Percentiles rank a stretch among this genome's conserved stretches.
phyloP scores from a whole-genome alignment of 2,329 filamentous ascomycete species.

The Calonectria naviculata region DNA sequence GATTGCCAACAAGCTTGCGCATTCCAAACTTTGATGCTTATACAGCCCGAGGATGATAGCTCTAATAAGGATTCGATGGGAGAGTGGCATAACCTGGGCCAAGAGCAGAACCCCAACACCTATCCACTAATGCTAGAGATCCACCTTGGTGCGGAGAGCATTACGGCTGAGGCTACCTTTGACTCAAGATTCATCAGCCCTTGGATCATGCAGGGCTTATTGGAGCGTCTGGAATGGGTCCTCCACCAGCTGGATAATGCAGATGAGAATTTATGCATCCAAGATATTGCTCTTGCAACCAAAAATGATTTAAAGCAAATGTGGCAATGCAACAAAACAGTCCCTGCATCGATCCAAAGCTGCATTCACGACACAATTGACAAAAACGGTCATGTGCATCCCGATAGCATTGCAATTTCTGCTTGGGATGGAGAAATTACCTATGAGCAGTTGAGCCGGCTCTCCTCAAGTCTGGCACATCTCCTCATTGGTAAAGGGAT shows the following conservation, averaged over 20 bases:
- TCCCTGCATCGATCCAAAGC: background rate
- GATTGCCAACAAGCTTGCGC: background rate
- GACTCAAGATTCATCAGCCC: background rate
- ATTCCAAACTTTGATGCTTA: slow-evolving; percentile 22
- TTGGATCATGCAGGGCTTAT: background rate
- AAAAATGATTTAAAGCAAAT: background rate
- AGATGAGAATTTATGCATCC: background rate
- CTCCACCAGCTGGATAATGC: background rate
- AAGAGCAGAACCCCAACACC: background rate
- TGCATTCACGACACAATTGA: background rate
- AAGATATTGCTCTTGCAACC: slow-evolving; percentile 11
- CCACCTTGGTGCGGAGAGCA: background rate
- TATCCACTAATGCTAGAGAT: slow-evolving; percentile 8
- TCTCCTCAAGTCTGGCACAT: background rate
- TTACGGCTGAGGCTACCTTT: background rate
- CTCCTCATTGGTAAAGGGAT: background rate
- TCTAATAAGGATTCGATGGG: background rate
- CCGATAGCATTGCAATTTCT: background rate
- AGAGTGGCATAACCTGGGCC: background rate
- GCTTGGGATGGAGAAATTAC: background rate
- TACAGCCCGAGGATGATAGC: background rate
- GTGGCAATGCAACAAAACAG: background rate
- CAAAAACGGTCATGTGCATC: background rate
- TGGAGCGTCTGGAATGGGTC: slow-evolving; percentile 15
- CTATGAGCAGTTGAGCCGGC: background rate